Evolutionary conservation across 805 yeast genomes (phyloP).

Genomic region (Metschnikowia lachancei): DNA sequence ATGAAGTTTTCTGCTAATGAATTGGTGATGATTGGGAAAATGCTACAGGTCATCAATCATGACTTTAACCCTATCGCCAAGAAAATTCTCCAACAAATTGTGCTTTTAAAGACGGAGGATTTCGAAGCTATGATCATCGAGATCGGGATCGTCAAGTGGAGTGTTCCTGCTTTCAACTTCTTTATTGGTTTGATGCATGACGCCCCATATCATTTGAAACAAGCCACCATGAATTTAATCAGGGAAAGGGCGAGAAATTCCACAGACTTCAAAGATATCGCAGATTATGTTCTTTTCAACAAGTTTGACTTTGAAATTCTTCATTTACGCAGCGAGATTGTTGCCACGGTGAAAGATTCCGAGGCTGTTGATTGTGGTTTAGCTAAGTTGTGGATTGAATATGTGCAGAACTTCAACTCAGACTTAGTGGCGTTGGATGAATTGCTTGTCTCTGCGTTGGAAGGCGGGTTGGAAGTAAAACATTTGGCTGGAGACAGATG

Average conservation of each 20-base stretch:
- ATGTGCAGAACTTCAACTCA: constrained; percentile 16
- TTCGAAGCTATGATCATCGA: constrained; percentile 22
- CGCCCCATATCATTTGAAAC: constrained; percentile 35
- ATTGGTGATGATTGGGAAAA: constrained; percentile 20
- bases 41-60: constrained; percentile 20
- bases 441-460: constrained; percentile 17
- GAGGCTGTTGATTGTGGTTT: constrained; percentile 17
- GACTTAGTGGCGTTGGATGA: constrained; percentile 22
- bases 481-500: constrained; percentile 20
- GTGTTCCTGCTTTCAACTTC: constrained; percentile 29
- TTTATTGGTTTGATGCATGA: constrained; percentile 33
- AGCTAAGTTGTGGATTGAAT: constrained; percentile 21
- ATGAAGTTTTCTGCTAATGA: constrained; percentile 20
- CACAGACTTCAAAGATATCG: constrained; percentile 19
- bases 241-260: constrained; percentile 17
- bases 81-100: constrained; percentile 33
- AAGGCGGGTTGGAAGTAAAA: constrained; percentile 18
- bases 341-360: constrained; percentile 12
- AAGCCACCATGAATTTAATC: constrained; percentile 25
- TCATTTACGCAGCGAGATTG: constrained; percentile 19
- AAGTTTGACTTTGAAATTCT: constrained; percentile 28
- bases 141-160: constrained; percentile 31
- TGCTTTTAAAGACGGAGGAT: constrained; percentile 27
- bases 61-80: constrained; percentile 32
- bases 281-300: constrained; percentile 26